Evolutionary conservation across 192 early-diverging fungal genomes (phyloP), one percentile per base, ranked within the genome.

Genomic region (Rhizophagus clarus): DNA sequence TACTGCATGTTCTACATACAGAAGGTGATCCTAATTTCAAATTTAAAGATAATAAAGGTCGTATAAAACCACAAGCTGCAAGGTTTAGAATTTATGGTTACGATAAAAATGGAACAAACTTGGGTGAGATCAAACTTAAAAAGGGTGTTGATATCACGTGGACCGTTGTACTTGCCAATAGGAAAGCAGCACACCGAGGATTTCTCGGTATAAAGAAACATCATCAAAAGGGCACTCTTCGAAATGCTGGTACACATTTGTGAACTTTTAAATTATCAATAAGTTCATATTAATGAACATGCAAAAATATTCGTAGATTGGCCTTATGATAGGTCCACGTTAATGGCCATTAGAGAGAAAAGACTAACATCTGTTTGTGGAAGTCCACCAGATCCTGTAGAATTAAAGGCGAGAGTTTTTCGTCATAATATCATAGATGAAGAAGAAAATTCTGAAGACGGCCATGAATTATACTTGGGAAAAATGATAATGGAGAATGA

Each of bases 41-140:
- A 37, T 76, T 76, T 61, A 76, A 76, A 9, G 24, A 9, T 4
- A 29, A 61, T 72, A 29, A 42, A 1, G 11, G 15, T 31, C n/a
- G 17, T 32, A 31, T 76, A 15, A 76, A n/a, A 34, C 74, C 74
- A 63, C 74, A 76, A 62, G 60, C 74, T n/a, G 74, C 61, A 47
- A 76, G 74, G 31, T 76, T 62, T 24, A 62, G 74, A 63, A 62
- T 76, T 3, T 76, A 76, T 76, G 74, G 74, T 62, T 76, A 40
- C 24, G 22, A 76, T 0, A 22, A 76, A 26, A 17, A 11, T 22
- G 26, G 11, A 4, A n/a, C 26, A 24, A 8, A 20, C 8, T 22
- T 63, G 15, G 24, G 45, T 1, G 72, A 73, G 10, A 73, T 73
- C 26, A 56, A 72, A 4, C 71, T 72, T 47, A 34, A 17, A 28